Evolutionary conservation across 2,329 filamentous ascomycete genomes (phyloP), one percentile per base, ranked within the genome.

Genomic region (Ramichloridium luteum): DNA sequence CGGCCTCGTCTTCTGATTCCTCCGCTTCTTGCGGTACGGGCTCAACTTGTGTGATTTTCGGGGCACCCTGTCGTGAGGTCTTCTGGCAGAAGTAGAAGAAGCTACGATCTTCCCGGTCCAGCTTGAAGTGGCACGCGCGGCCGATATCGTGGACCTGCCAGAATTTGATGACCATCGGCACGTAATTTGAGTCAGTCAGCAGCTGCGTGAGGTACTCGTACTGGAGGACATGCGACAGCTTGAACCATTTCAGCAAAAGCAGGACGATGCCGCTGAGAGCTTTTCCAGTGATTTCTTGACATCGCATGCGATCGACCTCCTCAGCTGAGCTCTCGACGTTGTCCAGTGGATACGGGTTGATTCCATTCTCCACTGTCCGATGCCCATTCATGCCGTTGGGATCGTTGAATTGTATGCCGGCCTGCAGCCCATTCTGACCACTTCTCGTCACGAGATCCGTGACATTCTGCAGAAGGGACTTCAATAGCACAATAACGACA

Each of bases 121-220:
- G 80, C 51, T 77, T 80, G 58, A 80, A 85, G 45, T 92, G 85
- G 17, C 93, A 80, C 3, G 86, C 74, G 50, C 84, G 80, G 45
- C 94, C 88, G 20, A 94, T 76, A 42, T 98, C 92, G 55, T 94
- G 86, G 50, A 93, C 78, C 30, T 88, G 85, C 55, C 94, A 86
- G 29, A 94, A 73, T 60, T 96, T 96, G 17, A 98, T 63, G 14
- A 93, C 80, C 16, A 98, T 65, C 1, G 88, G 88, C 5, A 98
- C 68, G 54, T 94, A 98, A 55, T 93, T 96, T 3, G 84, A 90
- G 57, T 98, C 90, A 16, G 98, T 69, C 8, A 98, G 64, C 3
- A 98, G 70, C 51, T 98, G 90, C 1, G 85, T 88, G 50, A 98
- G 64, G 50, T 94, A 96, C 58, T 98, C 90, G 45, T 90, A 94